These are phyloP conservation scores for Diaporthe helianthi DNA, from an alignment of 2,329 filamentous ascomycete species.

Conservation along the genomic window DNA sequence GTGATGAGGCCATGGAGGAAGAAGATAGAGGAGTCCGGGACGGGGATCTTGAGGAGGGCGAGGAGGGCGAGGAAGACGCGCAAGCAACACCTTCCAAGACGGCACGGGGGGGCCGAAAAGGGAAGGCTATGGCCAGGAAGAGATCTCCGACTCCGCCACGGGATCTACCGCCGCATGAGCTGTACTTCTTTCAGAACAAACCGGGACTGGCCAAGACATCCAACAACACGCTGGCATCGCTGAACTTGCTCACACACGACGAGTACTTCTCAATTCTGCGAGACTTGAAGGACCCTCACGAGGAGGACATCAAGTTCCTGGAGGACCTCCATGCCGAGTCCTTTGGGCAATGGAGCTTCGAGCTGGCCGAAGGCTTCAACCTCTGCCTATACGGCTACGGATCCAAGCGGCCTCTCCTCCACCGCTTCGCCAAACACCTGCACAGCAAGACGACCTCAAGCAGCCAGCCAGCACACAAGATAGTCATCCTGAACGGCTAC, in stretches of 20 bases:
- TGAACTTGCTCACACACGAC: slow-evolving; percentile 84
- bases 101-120: slow-evolving; percentile 55
- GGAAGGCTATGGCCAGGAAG: slow-evolving; percentile 52
- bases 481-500: slow-evolving; percentile 90
- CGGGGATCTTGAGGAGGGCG: slow-evolving; percentile 37
- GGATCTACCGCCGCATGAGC: slow-evolving; percentile 85
- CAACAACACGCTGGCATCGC: slow-evolving; percentile 78
- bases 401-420: slow-evolving; percentile 80
- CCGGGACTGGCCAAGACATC: slow-evolving; percentile 84
- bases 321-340: slow-evolving; percentile 78
- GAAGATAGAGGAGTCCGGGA: slow-evolving; percentile 36
- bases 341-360: slow-evolving; percentile 92
- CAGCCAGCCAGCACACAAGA: slow-evolving; percentile 57
- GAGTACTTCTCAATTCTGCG: slow-evolving; percentile 81
- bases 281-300: slow-evolving; percentile 72
- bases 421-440: slow-evolving; percentile 76
- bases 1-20: slow-evolving; percentile 36
- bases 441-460: slow-evolving; percentile 53
- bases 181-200: slow-evolving; percentile 93
- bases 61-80: slow-evolving; percentile 38
- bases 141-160: slow-evolving; percentile 81
- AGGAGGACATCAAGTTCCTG: slow-evolving; percentile 73
- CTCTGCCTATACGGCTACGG: slow-evolving; percentile 93
- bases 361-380: slow-evolving; percentile 85
- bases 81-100: slow-evolving; percentile 56